A percentile compares a stretch with the other conserved stretches of the same genome.
phyloP scores from a whole-genome alignment of 1,284 basidiomycete species.

The Psilocybe mexicana region DNA sequence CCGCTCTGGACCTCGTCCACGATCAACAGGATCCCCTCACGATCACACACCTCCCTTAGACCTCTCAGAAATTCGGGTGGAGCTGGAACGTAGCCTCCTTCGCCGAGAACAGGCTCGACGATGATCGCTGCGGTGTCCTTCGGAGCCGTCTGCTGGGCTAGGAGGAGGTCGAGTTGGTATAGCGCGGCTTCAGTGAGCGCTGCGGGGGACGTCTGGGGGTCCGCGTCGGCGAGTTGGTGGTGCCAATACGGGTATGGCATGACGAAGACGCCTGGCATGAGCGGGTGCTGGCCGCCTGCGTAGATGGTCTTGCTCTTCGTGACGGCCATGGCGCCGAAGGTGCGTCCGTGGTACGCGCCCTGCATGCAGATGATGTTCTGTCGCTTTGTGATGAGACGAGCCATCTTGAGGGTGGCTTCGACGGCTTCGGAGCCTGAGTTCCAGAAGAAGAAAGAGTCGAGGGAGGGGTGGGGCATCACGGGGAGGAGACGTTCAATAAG shows the following conservation, averaged over 20 bases:
- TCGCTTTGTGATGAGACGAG: slow-evolving; percentile 71
- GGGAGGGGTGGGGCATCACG: slow-evolving; percentile 81
- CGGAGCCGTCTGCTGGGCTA: slow-evolving; percentile 84
- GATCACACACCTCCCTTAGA: slow-evolving; percentile 83
- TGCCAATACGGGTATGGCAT: slow-evolving; percentile 95
- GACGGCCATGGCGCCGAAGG: slow-evolving; percentile 85
- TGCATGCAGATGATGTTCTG: slow-evolving; percentile 94
- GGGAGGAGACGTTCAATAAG: slow-evolving; percentile 80
- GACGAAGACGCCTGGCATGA: slow-evolving; percentile 71
- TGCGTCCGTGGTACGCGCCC: slow-evolving; percentile 86
- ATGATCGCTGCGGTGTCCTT: slow-evolving; percentile 90
- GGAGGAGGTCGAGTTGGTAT: slow-evolving; percentile 82
- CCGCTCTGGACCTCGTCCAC: slow-evolving; percentile 91
- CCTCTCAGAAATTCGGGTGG: slow-evolving; percentile 81
- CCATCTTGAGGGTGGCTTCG: slow-evolving; percentile 83
- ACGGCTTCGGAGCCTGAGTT: slow-evolving; percentile 94
- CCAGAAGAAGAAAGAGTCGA: slow-evolving; percentile 96
- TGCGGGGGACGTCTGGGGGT: slow-evolving; percentile 66
- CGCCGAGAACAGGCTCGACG: slow-evolving; percentile 90
- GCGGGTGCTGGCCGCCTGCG: neutral
- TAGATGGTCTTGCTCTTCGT: slow-evolving; percentile 93
- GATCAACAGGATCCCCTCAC: slow-evolving; percentile 81
- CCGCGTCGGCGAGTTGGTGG: slow-evolving; percentile 67
- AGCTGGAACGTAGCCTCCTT: slow-evolving; percentile 93
- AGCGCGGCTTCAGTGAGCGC: slow-evolving; percentile 71